Base-by-base conservation (phyloP, 306 rosid genomes). In the Cicer cuneatum region DNA sequence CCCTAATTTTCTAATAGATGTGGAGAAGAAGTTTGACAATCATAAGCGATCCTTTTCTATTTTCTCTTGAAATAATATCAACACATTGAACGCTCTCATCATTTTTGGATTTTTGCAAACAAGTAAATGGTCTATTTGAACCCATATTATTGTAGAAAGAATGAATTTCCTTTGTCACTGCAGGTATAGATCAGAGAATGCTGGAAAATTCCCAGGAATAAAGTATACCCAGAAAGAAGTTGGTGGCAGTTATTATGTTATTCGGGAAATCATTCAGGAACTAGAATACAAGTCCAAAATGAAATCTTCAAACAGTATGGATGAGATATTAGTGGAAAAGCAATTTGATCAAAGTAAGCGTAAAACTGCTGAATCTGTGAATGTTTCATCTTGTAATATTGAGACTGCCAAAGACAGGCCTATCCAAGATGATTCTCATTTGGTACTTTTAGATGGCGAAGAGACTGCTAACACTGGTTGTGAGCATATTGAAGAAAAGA, bases 151-250 rank as follows among this genome's bases (percentile, higher is more conserved):
- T 38, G 54, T 52, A 24, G 69, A 49, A 18, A 13, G 57, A 66
- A n/a, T 29, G 13, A 39, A 19, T 40, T 10, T 80, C 10, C 3
- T 13, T 52, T 72, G 18, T 43, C 63, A 72, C 66, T 75, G 80
- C 83, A 91, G 97, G 76, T 85, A 89, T 75, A 81, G 80, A 74
- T 86, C 83, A 46, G 80, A 56, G 71, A 86, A 89, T 86, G 85
- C 48, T 0, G 97, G 97, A 53, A 85, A 83, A 54, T 85, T 91
- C 49, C 97, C 97, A 18, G 7, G 16, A 52, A 0, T 5, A 56
- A 6, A 2, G 5, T 16, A 14, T 75, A 49, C 84, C 18, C 0
- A 0, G 16, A 80, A 83, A 66, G 73, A 91, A 83, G 86, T 87
- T 53, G 97, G 97, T 69, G 94, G 97, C 21, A 0, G 71, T 78